Conservation (phyloP, 805 yeast genomes). For the Vanderwaltozyma tropicalis region DNA sequence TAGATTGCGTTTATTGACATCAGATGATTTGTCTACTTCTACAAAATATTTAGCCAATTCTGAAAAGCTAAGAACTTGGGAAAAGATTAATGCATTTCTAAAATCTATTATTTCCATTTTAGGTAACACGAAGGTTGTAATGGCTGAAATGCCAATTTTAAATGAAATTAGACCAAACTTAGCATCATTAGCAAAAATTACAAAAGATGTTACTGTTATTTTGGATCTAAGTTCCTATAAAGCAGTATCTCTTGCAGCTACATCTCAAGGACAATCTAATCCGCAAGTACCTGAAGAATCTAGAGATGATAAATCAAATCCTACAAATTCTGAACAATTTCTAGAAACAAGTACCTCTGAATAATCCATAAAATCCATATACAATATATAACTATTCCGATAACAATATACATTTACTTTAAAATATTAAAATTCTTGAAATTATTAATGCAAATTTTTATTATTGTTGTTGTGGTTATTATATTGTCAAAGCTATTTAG, state of each 20-base stretch:
- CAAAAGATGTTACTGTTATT: constrained; percentile 85
- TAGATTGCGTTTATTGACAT: constrained; percentile 41
- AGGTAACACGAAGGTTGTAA: constrained; percentile 72
- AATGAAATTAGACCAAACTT: constrained; percentile 72
- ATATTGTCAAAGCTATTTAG: no score
- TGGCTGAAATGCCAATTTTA: constrained; percentile 70
- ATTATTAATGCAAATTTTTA: no score
- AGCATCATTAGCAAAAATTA: constrained; percentile 73
- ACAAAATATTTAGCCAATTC: constrained; percentile 33
- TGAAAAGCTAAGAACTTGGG: constrained; percentile 66
- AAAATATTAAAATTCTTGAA: no score
- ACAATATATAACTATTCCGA: no score
- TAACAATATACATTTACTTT: no score
- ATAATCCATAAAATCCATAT: no score
- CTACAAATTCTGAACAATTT: no score
- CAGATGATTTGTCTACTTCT: constrained; percentile 9
- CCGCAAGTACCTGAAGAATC: constrained; percentile 4
- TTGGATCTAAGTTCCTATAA: constrained; percentile 56
- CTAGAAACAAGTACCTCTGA: no score
- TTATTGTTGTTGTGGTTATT: no score
- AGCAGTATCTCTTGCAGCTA: constrained; percentile 17
- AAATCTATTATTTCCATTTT: constrained; percentile 76
- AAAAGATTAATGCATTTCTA: constrained; percentile 70
- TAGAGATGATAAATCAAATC: no score
- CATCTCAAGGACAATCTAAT: constrained; percentile 6